Evolutionary conservation across 345 rosid genomes (phyloP).

Genomic region (Syzygium grande): DNA sequence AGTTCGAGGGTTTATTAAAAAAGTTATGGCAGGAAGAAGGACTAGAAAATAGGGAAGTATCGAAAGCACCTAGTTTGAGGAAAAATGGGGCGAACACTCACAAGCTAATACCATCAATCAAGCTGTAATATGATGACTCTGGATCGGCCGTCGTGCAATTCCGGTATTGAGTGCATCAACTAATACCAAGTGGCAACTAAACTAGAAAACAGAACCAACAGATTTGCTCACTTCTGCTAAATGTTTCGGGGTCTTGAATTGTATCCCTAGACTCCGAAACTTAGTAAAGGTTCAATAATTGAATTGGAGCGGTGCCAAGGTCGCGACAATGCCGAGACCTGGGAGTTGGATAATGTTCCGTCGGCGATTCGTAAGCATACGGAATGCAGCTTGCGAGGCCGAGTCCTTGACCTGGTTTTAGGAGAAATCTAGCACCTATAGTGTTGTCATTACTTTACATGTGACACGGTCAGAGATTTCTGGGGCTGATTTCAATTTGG

Average conservation of each 20-base stretch:
- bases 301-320: not conserved
- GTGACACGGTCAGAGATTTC: not conserved
- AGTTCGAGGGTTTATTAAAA: not conserved
- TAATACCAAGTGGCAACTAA: not conserved
- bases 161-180: not conserved
- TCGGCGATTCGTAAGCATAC: not conserved
- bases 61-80: not conserved
- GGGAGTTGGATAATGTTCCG: not conserved
- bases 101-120: not conserved
- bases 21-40: not conserved
- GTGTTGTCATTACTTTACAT: not conserved
- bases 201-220: not conserved
- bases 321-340: not conserved
- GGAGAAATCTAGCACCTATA: not conserved
- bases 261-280: not conserved
- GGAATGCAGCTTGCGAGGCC: not conserved
- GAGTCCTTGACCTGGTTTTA: not conserved
- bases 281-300: not conserved
- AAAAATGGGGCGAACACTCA: not conserved
- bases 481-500: not conserved
- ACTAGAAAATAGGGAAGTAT: not conserved
- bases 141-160: not conserved
- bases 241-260: not conserved
- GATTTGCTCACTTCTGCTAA: not conserved
- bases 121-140: not conserved